Conservation (phyloP, 371 early-diverging fungal species). For the Blakeslea trispora region DNA sequence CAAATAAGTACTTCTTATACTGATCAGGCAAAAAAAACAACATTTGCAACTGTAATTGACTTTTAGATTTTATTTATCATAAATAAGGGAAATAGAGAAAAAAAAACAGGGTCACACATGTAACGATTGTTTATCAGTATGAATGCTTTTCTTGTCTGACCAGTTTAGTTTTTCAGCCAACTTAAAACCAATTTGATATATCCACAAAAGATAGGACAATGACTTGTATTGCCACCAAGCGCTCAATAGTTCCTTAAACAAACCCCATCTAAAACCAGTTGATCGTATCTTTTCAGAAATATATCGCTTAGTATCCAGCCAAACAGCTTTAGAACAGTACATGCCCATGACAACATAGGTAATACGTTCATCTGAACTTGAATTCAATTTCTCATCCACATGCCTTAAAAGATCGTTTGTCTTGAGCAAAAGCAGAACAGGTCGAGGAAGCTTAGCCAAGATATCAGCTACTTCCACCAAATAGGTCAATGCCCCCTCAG, state of each 20-base stretch:
- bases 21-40: no score
- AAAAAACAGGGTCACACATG: no score
- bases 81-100: no score
- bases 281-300: constrained; percentile 36
- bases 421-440: constrained; percentile 83
- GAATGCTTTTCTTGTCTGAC: no score
- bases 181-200: constrained; percentile 27
- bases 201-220: constrained; percentile 35
- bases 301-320: constrained; percentile 35
- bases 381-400: constrained; percentile 49
- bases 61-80: no score
- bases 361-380: constrained; percentile 31
- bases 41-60: no score
- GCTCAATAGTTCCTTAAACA: constrained; percentile 30
- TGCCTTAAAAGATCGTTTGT: constrained; percentile 86
- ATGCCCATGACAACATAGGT: constrained; percentile 59
- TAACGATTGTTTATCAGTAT: no score
- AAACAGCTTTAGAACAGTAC: constrained; percentile 57
- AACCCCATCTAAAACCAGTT: constrained; percentile 28
- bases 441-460: constrained; percentile 76
- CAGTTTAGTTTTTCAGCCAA: constrained; percentile 6
- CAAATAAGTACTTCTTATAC: no score
- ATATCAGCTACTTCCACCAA: constrained; percentile 76
- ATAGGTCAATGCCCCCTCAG: constrained; percentile 48
- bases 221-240: constrained; percentile 52